Conservation (phyloP, 441 rosid genomes). For the Pelargonium cotyledonis region DNA sequence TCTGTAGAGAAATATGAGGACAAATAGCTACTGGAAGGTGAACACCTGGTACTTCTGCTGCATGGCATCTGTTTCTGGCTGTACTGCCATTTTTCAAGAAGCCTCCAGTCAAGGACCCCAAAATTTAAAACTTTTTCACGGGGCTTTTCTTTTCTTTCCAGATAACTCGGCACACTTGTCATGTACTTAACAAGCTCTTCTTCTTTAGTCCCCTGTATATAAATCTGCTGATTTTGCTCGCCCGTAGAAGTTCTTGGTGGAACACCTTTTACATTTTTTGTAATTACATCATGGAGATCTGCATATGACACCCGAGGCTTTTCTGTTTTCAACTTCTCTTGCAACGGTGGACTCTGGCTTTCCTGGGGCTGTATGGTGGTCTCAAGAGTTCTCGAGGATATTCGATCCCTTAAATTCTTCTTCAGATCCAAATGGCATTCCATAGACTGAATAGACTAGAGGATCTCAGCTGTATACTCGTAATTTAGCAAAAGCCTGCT, state of each 20-base stretch:
- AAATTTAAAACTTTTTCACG: conserved; percentile 60
- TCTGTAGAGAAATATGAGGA: conserved; percentile 47
- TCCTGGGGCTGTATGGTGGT: conserved; percentile 26
- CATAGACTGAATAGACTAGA: conserved; percentile 28
- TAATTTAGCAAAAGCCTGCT: not conserved
- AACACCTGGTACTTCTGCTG: conserved; percentile 37
- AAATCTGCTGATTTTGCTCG: conserved; percentile 22
- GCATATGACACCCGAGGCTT: conserved; percentile 40
- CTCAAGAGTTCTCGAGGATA: conserved; percentile 24
- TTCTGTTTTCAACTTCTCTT: conserved; percentile 37
- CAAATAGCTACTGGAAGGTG: conserved; percentile 48
- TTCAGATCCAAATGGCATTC: conserved; percentile 29
- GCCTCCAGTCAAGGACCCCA: conserved; percentile 91
- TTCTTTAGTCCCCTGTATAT: conserved; percentile 31
- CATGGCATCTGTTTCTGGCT: conserved; percentile 36
- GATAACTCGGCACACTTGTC: conserved; percentile 77
- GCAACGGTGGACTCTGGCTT: conserved; percentile 25
- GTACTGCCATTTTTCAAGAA: conserved; percentile 74
- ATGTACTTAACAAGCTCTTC: conserved; percentile 83
- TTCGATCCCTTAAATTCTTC: conserved; percentile 24
- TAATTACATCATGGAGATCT: conserved; percentile 42
- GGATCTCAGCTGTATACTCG: conserved; percentile 11
- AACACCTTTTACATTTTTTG: conserved; percentile 31
- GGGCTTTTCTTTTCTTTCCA: conserved; percentile 51
- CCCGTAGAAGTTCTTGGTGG: conserved; percentile 27